Evolutionary conservation across 1,284 basidiomycete species (phyloP), one percentile per base, ranked within the genome.

Genomic region (Cutaneotrichosporon dermatis): DNA sequence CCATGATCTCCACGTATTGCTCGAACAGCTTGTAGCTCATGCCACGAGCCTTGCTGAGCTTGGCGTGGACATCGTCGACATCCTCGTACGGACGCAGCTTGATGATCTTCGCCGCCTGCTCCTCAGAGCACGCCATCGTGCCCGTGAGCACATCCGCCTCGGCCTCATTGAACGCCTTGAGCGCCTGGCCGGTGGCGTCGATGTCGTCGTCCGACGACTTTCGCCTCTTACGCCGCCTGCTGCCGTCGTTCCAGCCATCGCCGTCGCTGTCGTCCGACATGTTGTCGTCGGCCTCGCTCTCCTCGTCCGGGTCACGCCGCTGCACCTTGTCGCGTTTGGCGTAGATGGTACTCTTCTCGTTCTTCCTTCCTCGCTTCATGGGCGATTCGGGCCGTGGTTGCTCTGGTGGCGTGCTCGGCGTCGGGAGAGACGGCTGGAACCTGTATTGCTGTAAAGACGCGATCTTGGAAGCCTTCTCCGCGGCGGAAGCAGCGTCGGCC

Each of bases 1-100:
- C 83, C 78, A 97, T 89, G 67, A 98, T 89, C 54, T 87, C 84
- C 55, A 86, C 85, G 73, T 90, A 94, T 65, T 95, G 90, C 69
- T 94, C 89, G 73, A 98, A 92, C 72, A 99, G 83, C 60, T 88
- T 86, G 59, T 88, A 84, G 60, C 91, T 93, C 66, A 99, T 88
- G 15, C 94, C 94, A 70, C 92, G 93, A 78, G 91, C 92, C 76
- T 92, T 90, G 54, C 85, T 84, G 10, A 96, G 83, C 74, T 90
- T 93, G 58, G 76, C 76, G 51, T 45, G 86, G 52, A 97, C 80
- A 63, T 95, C 90, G 41, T 88, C 86, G n/a, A 87, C 83, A 16
- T 85, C 84, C 5, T 76, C 73, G 76, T 92, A 99, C 0, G 94
- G 94, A 49, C 95, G 86, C 43, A 93, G 80, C 15, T 83, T 81